Conservation (phyloP, 148 eudicot species). For the Tetragonia tetragonoides region DNA sequence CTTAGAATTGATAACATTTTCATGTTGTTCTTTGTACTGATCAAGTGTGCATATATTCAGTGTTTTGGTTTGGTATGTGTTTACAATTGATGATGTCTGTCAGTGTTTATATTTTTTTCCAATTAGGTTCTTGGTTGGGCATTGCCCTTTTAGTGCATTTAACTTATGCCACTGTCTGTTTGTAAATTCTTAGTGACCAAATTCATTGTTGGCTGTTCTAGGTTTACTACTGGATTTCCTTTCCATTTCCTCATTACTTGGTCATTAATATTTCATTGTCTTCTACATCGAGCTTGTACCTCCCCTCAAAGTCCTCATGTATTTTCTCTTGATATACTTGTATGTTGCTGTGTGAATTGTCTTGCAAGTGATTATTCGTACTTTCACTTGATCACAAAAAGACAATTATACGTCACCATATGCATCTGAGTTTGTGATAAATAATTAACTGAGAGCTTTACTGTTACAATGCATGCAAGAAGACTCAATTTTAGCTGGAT, state of each 20-base stretch:
- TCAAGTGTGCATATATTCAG: no score
- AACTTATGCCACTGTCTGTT: neutral
- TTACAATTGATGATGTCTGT: neutral
- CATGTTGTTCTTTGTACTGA: no score
- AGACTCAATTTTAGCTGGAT: neutral
- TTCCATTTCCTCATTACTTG: neutral
- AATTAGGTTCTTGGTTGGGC: neutral
- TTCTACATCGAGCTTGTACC: neutral
- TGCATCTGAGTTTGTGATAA: no score
- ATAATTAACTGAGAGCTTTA: no score
- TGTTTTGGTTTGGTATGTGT: neutral
- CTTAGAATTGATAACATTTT: no score
- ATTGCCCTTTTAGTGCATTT: neutral
- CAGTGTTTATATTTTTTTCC: neutral
- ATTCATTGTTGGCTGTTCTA: neutral
- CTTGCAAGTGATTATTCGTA: neutral
- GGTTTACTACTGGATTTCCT: neutral
- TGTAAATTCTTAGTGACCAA: neutral
- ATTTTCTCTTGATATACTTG: no score
- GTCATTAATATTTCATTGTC: neutral
- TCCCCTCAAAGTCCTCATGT: neutral
- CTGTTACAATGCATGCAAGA: no score
- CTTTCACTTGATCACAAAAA: neutral
- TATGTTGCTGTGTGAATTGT: neutral
- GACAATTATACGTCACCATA: neutral